Base-by-base conservation (phyloP, 2,329 filamentous ascomycete genomes). In the Hypoxylon sp. region DNA sequence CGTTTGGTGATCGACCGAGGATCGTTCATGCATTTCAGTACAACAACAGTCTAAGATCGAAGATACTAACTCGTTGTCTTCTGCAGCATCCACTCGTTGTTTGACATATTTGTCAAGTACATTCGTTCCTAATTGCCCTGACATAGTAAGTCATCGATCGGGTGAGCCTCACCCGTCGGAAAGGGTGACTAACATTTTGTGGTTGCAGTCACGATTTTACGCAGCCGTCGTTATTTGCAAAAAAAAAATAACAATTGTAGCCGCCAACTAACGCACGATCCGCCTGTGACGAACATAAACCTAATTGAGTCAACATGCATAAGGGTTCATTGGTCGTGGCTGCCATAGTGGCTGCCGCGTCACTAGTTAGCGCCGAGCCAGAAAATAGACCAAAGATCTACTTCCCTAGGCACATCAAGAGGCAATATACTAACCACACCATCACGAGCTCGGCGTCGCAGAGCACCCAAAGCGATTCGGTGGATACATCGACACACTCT, bases 71-170 rank as follows among this genome's bases (percentile, higher is more conserved):
- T 8, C 16, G 23, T 38, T 8, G 34, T 52, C 31, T 41, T 15
- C 21, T 21, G 20, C 37, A 71, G 65, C 65, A 65, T 66, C 63
- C 72, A 65, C 68, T 73, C 70, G 61, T 75, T 75, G n/a, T n/a
- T n/a, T n/a, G 72, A 73, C 71, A 65, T 57, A 49, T 63, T 69
- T 69, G 73, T 76, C 73, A 75, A 72, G 69, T 75, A 75, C 73
- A 73, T 69, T 76, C 73, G 73, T 75, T 76, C 62, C 65, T 53
- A 68, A 66, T 68, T 57, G 31, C 57, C 68, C 72, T 74, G 71
- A 75, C 72, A 70, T 54, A 60, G 61, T 67, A 55, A 57, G 71
- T 73, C n/a, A n/a, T n/a, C n/a, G n/a, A n/a, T n/a, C n/a, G 49
- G 60, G 61, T 30, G n/a, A 25, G 29, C 23, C 27, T 45, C 29